Evolutionary conservation across 176 grass and related monocot species (phyloP).

Genomic region (Bolboschoenus planiculmis): DNA sequence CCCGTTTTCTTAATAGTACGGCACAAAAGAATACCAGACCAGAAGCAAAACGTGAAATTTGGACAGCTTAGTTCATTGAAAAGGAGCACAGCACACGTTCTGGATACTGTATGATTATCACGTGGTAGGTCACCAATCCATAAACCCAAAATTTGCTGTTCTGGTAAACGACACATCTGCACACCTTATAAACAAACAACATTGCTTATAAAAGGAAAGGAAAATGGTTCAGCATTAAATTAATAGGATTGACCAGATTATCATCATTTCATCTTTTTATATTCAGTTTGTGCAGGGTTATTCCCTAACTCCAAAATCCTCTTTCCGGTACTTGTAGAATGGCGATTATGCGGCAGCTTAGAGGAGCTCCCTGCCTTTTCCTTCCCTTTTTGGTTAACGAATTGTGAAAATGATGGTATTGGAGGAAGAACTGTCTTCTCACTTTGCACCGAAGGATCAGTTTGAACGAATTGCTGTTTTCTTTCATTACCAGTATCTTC

Average conservation of each 20-base stretch:
- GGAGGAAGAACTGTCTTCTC: constrained; percentile 41
- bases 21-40: neutral
- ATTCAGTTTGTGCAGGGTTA: constrained; percentile 6
- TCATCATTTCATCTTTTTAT: constrained; percentile 58
- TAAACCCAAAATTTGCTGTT: neutral
- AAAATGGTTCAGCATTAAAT: neutral
- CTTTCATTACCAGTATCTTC: constrained; percentile 10
- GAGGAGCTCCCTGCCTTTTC: constrained; percentile 19
- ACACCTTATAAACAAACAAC: constrained; percentile 22
- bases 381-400: constrained; percentile 46
- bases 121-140: too few species aligned
- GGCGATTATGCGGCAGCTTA: neutral
- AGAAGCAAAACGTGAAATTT: neutral
- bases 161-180: constrained; percentile 18
- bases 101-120: neutral
- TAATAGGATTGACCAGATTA: neutral
- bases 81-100: neutral
- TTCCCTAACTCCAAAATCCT: constrained; percentile 9
- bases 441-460: neutral
- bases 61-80: neutral
- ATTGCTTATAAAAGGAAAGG: neutral
- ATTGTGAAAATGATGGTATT: constrained; percentile 65
- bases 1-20: neutral
- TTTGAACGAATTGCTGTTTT: neutral
- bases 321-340: constrained; percentile 25